Evolutionary conservation across 805 yeast species (phyloP).

Genomic region (Metschnikowia lunata): DNA sequence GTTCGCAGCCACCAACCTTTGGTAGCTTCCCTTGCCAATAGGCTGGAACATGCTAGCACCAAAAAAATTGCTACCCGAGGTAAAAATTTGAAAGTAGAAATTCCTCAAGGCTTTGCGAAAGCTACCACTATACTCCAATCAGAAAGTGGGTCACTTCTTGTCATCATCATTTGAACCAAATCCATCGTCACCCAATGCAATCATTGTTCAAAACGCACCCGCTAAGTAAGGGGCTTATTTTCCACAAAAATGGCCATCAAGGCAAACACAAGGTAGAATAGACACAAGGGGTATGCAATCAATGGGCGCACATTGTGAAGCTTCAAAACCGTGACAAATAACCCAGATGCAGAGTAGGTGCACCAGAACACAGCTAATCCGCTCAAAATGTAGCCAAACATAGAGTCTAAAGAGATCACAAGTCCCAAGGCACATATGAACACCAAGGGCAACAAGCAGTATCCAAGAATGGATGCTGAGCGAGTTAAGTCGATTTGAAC

Average conservation of each 20-base stretch:
- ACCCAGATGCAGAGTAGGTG: slow-evolving; percentile 88
- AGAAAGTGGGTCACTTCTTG: neutral
- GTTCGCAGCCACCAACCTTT: too few relatives aligned
- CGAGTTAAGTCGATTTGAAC: slow-evolving; percentile 54
- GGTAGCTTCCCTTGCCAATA: too few relatives aligned
- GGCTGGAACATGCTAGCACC: too few relatives aligned
- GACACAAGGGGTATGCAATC: slow-evolving; percentile 87
- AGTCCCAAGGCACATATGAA: slow-evolving; percentile 70
- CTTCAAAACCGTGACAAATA: slow-evolving; percentile 80
- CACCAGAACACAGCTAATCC: slow-evolving; percentile 79
- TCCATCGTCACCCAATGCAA: neutral
- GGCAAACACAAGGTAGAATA: slow-evolving; percentile 92
- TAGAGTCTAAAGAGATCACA: slow-evolving; percentile 61
- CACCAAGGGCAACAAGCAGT: slow-evolving; percentile 88
- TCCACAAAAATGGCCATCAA: slow-evolving; percentile 86
- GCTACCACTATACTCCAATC: too few relatives aligned
- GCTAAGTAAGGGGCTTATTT: slow-evolving; percentile 19
- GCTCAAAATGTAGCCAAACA: slow-evolving; percentile 67
- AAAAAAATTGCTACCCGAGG: too few relatives aligned
- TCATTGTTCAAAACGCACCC: too few relatives aligned
- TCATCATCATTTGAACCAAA: neutral
- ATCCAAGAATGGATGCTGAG: slow-evolving; percentile 90
- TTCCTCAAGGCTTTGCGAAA: too few relatives aligned
- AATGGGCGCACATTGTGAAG: slow-evolving; percentile 81
- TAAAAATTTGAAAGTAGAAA: too few relatives aligned